phyloP scores from a whole-genome alignment of 2,329 filamentous ascomycete genomes.

The Lasiodiplodia hormozganensis region DNA sequence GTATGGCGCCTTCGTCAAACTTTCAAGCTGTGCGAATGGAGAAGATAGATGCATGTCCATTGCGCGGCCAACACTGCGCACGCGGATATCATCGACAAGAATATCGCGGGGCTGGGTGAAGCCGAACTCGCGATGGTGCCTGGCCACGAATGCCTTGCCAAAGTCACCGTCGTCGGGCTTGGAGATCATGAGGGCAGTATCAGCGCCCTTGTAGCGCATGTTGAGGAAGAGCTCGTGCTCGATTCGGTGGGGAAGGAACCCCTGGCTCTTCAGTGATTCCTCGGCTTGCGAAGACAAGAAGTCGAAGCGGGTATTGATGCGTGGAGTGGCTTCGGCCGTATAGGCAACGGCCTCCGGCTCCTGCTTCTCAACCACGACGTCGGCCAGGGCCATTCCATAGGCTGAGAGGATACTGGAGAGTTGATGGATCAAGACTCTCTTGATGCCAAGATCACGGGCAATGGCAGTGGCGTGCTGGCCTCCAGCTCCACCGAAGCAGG shows the following conservation, averaged over 20 bases:
- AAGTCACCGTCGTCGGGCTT: constrained; percentile 43
- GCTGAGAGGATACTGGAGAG: constrained; percentile 58
- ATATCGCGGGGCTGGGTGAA: constrained; percentile 51
- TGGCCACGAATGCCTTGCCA: constrained; percentile 42
- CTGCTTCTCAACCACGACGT: constrained; percentile 64
- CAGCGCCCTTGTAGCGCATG: constrained; percentile 54
- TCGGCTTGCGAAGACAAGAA: constrained; percentile 33
- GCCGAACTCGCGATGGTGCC: constrained; percentile 53
- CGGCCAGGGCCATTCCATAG: constrained; percentile 49
- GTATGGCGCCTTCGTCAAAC: constrained; percentile 60
- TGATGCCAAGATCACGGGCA: constrained; percentile 53
- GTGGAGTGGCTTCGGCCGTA: not conserved
- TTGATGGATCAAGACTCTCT: constrained; percentile 52
- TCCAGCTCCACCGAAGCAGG: constrained; percentile 44
- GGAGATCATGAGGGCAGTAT: constrained; percentile 53
- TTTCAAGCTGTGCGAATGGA: constrained; percentile 50
- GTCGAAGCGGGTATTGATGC: constrained; percentile 64
- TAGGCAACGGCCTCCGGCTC: constrained; percentile 72
- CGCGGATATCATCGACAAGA: constrained; percentile 25
- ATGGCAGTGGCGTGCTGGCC: constrained; percentile 53
- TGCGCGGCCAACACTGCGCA: constrained; percentile 68
- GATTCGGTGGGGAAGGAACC: constrained; percentile 54
- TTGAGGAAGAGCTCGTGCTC: constrained; percentile 49
- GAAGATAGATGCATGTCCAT: constrained; percentile 53
- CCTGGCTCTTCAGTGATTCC: constrained; percentile 68